These are phyloP conservation scores for Macadamia integrifolia DNA, from an alignment of 164 flowering plant genomes.

Conservation along the genomic window DNA sequence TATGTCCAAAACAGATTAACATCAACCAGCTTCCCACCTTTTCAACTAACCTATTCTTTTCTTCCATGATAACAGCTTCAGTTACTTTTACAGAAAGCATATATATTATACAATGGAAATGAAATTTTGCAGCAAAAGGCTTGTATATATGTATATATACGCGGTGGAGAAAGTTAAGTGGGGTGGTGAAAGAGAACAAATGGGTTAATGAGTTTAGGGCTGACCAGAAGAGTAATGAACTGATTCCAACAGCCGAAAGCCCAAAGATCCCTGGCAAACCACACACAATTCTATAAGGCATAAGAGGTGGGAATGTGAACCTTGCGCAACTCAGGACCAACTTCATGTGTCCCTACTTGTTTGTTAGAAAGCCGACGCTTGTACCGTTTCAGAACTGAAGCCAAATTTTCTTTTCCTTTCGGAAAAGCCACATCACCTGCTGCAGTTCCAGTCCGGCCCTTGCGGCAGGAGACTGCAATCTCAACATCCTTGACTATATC, in stretches of 20 bases:
- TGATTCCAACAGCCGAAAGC: slow-evolving; percentile 14
- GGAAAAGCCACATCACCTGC: slow-evolving; percentile 99
- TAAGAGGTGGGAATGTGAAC: slow-evolving; percentile 21
- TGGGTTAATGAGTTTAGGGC: not conserved
- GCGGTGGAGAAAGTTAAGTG: too few relatives aligned
- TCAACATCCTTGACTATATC: slow-evolving; percentile 89
- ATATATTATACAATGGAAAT: slow-evolving; percentile 23
- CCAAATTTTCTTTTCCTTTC: slow-evolving; percentile 91
- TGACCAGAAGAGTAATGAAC: slow-evolving; percentile 5
- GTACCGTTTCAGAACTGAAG: slow-evolving; percentile 92
- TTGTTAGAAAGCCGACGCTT: slow-evolving; percentile 51
- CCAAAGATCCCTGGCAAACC: not conserved
- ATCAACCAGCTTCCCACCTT: slow-evolving; percentile 4
- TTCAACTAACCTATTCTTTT: not conserved
- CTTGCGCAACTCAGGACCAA: slow-evolving; percentile 18
- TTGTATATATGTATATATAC: slow-evolving; percentile 8
- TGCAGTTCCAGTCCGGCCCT: slow-evolving; percentile 90
- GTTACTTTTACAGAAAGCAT: slow-evolving; percentile 25
- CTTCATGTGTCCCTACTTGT: slow-evolving; percentile 16
- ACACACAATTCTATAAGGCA: slow-evolving; percentile 16
- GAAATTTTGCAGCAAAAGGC: slow-evolving; percentile 24
- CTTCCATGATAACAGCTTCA: slow-evolving; percentile 28
- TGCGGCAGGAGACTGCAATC: slow-evolving; percentile 72
- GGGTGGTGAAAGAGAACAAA: not conserved
- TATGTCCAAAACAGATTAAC: too few relatives aligned